A percentile compares a stretch with the other conserved stretches of the same genome.
Conservation (phyloP, 192 early-diverging fungal species). For the Borealophlyctis nickersoniae region DNA sequence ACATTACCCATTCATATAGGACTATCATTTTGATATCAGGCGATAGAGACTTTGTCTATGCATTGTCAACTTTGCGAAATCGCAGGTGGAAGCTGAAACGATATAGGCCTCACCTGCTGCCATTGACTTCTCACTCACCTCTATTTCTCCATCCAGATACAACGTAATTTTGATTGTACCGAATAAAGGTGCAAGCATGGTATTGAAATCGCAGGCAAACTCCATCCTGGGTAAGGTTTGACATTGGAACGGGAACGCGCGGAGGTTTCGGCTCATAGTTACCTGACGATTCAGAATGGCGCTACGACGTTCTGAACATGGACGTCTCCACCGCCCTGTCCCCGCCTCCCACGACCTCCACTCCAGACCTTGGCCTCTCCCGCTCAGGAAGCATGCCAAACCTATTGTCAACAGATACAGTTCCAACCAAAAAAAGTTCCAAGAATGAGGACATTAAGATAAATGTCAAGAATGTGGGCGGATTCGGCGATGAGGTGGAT, state of each 20-base stretch:
- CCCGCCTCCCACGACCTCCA: background rate
- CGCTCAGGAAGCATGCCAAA: too few relatives aligned
- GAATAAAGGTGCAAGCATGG: background rate
- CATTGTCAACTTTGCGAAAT: slow-evolving; percentile 1
- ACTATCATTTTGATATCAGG: slow-evolving; percentile 10
- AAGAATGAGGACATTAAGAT: background rate
- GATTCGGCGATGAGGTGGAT: background rate
- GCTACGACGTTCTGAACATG: background rate
- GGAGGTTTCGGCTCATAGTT: too few relatives aligned
- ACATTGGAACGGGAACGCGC: too few relatives aligned
- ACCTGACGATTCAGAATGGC: slow-evolving; percentile 3
- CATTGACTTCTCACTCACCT: background rate
- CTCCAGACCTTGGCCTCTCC: too few relatives aligned
- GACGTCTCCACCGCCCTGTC: background rate
- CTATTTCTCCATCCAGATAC: background rate
- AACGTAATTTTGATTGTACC: slow-evolving; percentile 8
- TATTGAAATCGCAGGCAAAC: slow-evolving; percentile 3
- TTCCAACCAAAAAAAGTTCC: background rate
- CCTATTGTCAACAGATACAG: too few relatives aligned
- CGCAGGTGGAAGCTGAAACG: background rate
- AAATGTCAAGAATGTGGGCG: background rate
- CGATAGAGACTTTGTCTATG: slow-evolving; percentile 11
- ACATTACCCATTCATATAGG: background rate
- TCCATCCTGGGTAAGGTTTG: background rate
- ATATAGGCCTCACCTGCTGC: background rate